Base-by-base conservation (phyloP, 345 rosid species). In the Kernera saxatilis region DNA sequence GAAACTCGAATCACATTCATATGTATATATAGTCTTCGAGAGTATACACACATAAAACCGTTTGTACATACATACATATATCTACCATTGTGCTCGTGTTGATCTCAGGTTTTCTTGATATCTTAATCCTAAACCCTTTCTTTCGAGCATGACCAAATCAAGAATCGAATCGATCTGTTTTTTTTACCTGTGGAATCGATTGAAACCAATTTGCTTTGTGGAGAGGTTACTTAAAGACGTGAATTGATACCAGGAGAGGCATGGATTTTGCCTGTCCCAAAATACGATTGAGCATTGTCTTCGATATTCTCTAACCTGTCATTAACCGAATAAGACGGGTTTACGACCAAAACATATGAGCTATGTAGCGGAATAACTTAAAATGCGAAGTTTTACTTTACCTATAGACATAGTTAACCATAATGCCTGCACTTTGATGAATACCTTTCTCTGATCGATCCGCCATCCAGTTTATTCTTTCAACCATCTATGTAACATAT, bases 381-480 rank as follows among this genome's bases (percentile, higher is more conserved):
- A 0, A 2, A 41, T 14, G 23, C 39, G 15, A 13, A 67, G 72
- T 45, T 37, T 17, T 9, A 21, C 5, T 49, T 50, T 80, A 91
- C 98, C 98, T 91, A 80, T 94, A 94, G 56, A 88, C 82, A 49
- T 89, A 91, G 74, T 91, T 94, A 57, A 89, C 98, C 98, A 91
- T 89, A 53, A 91, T 84, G 70, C 98, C 92, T 53, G 81, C 92
- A 76, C 97, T 89, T 64, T 88, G 96, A 27, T 46, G 49, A 58
- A 87, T 77, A 39, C 92, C 93, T 76, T 85, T 91, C 67, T 87
- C 88, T 2, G 96, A 89, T 45, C 32, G 70, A 72, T 89, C 92
- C 2, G 96, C 98, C 98, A 94, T 89, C 99, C 98, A 94, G 50
- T 91, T 94, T 79, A 94, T 79, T 81, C 96, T 88, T 72, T 91